These are phyloP conservation scores for Tricholoma saponaceum DNA, from an alignment of 768 basidiomycete genomes.

Conservation along the genomic window DNA sequence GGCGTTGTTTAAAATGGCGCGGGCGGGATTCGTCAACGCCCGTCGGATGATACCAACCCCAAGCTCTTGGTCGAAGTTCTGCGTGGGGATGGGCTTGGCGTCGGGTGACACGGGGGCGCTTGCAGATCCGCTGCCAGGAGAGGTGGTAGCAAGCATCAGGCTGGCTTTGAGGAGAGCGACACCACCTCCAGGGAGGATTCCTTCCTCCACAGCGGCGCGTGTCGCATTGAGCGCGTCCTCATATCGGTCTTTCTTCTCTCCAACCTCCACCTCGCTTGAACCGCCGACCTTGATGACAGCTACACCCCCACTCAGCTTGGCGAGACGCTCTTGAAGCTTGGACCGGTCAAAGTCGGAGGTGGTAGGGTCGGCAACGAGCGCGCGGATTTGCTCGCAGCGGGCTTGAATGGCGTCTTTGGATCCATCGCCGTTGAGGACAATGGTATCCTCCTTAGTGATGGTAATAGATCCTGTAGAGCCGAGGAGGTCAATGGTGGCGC, in stretches of 20 bases:
- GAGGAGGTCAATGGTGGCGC: slow-evolving; percentile 82
- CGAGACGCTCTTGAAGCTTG: slow-evolving; percentile 95
- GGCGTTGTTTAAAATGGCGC: slow-evolving; percentile 89
- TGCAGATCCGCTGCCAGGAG: slow-evolving; percentile 45
- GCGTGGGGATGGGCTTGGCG: slow-evolving; percentile 66
- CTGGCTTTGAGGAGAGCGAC: slow-evolving; percentile 88
- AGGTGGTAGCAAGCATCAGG: slow-evolving; percentile 58
- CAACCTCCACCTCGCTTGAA: slow-evolving; percentile 89
- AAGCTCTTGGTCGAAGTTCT: slow-evolving; percentile 97
- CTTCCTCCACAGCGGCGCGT: slow-evolving; percentile 96
- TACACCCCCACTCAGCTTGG: slow-evolving; percentile 94
- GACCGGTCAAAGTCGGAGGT: slow-evolving; percentile 93
- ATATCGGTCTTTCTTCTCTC: slow-evolving; percentile 99
- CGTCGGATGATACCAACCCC: slow-evolving; percentile 91
- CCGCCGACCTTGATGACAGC: slow-evolving; percentile 99
- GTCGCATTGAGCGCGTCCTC: slow-evolving; percentile 98
- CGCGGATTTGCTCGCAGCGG: slow-evolving; percentile 94
- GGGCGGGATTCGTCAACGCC: slow-evolving; percentile 77
- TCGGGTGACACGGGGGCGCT: slow-evolving; percentile 47
- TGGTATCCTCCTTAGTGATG: slow-evolving; percentile 97
- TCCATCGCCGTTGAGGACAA: slow-evolving; percentile 91
- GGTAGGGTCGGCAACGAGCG: slow-evolving; percentile 72
- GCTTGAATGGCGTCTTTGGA: slow-evolving; percentile 86
- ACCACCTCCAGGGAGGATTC: slow-evolving; percentile 96
- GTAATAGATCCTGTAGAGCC: slow-evolving; percentile 90